Base-by-base conservation (phyloP, 2,329 filamentous ascomycete genomes). In the Beauveria rudraprayagi region DNA sequence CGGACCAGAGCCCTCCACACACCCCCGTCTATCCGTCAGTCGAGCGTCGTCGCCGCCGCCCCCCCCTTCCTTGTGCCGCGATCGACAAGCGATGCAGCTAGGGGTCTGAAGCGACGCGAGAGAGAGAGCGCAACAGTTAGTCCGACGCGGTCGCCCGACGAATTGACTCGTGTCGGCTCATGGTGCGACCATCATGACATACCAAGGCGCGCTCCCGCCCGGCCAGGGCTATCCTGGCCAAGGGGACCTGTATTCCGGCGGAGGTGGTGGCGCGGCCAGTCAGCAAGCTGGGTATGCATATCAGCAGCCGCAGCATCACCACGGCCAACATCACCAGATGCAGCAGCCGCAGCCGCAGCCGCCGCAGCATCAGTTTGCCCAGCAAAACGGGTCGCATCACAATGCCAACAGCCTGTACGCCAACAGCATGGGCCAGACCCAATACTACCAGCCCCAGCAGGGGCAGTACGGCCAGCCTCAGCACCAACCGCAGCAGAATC, bases 201-300 rank as follows among this genome's bases (percentile, higher is more conserved):
- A 70, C 68, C 70, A 71, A 66, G 72, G 71, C 69, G 71, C 70
- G 65, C 70, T 75, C 71, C 74, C 75, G 68, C 69, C 73, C 64
- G 73, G 74, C 67, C 73, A 74, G 70, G 69, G 69, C 65, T 77
- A 70, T 67, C 68, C 71, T 64, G 73, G 70, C 69, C 75, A 77
- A 66, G 70, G 67, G 64, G 68, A 69, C 59, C 66, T 70, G 61
- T 63, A 65, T 26, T 47, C 50, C 30, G 61, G 43, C 43, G 53
- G 48, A 44, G 51, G 44, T 54, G 59, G 52, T 17, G 40, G 48
- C 48, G 46, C 48, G 48, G 40, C 40, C 40, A 50, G 40, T n/a
- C 57, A 60, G 40, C 57, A 60, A 28, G 30, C 43, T 37, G 59
- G 46, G 5, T 61, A 50, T 60, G 63, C 54, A 63, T 67, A 67